Evolutionary conservation across 306 rosid genomes (phyloP).

Genomic region (Prunus mongolica): DNA sequence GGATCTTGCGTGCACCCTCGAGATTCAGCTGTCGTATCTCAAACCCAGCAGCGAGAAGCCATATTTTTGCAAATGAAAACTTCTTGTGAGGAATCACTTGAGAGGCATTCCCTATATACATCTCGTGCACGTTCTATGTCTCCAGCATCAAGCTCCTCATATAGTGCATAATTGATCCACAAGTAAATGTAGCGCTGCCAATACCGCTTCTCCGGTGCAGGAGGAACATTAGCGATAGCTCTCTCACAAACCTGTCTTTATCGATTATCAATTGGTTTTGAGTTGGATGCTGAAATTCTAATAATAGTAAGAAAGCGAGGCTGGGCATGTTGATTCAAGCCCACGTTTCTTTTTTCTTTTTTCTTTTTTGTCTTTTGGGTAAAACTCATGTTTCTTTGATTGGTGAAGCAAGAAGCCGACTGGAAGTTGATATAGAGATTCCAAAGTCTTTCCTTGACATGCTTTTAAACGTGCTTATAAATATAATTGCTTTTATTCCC

Average conservation of each 20-base stretch:
- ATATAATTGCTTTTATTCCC: neutral
- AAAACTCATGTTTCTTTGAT: neutral
- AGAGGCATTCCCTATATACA: slow-evolving; percentile 39
- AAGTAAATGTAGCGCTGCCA: slow-evolving; percentile 89
- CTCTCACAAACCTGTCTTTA: slow-evolving; percentile 66
- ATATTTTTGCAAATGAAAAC: slow-evolving; percentile 77
- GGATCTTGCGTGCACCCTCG: slow-evolving; percentile 53
- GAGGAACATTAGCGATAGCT: slow-evolving; percentile 84
- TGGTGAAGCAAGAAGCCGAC: neutral
- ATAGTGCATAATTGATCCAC: slow-evolving; percentile 89
- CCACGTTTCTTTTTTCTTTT: too few relatives aligned
- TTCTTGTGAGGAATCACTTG: slow-evolving; percentile 33
- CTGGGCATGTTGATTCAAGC: too few relatives aligned
- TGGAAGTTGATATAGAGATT: neutral
- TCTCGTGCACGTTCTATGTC: slow-evolving; percentile 79
- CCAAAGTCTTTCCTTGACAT: neutral
- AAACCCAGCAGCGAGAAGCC: slow-evolving; percentile 80
- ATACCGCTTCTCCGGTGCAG: slow-evolving; percentile 75
- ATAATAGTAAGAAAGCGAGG: too few relatives aligned
- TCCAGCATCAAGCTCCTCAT: slow-evolving; percentile 77
- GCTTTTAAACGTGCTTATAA: neutral
- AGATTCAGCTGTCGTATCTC: slow-evolving; percentile 81
- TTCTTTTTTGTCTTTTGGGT: too few relatives aligned
- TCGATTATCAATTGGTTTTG: too few relatives aligned
- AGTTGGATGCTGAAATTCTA: too few relatives aligned